Evolutionary conservation across 2,329 filamentous ascomycete species (phyloP), one percentile per base, ranked within the genome.

Genomic region (Diplodia corticola): DNA sequence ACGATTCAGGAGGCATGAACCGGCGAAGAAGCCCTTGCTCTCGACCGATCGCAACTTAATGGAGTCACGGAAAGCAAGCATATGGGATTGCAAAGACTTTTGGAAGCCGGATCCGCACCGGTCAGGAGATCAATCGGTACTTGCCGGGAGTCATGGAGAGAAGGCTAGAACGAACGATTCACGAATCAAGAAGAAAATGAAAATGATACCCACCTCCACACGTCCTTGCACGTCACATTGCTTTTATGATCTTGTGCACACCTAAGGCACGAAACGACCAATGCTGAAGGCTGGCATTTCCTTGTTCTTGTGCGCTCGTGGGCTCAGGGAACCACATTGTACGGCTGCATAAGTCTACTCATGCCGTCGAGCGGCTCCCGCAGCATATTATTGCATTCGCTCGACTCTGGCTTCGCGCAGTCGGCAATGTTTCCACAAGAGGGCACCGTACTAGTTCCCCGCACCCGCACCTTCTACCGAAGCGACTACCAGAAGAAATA

Each of bases 131-230:
- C 30, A 40, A 26, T 17, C 37, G 55, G 55, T 24, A 60, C 26
- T 48, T 60, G 6, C 37, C 26, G 55, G 15, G 6, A 30, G 33
- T 5, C 2, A 40, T 30, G 22, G 20, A 28, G 24, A 22, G 24
- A 44, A 20, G 24, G 22, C 24, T 60, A 48, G 37, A 46, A 26
- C 15, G 40, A 44, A 60, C 40, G 40, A 60, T 48, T 60, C 44
- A 60, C 26, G 55, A 48, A 60, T 44, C 35, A 44, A 44, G 54
- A 57, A n/a, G 22, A 6, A 13, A 57, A 57, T 15, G 22, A 40
- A 22, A 44, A 30, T 30, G 55, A 60, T 60, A 60, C 55, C 55
- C 55, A 46, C 37, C 17, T 30, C 40, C n/a, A 44, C 40, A 44
- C 20, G 7, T n/a, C 40, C 40, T 44, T 44, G 40, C 53, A 17